Evolutionary conservation across 805 yeast species (phyloP).

Genomic region (Saccharomycopsis capsularis): DNA sequence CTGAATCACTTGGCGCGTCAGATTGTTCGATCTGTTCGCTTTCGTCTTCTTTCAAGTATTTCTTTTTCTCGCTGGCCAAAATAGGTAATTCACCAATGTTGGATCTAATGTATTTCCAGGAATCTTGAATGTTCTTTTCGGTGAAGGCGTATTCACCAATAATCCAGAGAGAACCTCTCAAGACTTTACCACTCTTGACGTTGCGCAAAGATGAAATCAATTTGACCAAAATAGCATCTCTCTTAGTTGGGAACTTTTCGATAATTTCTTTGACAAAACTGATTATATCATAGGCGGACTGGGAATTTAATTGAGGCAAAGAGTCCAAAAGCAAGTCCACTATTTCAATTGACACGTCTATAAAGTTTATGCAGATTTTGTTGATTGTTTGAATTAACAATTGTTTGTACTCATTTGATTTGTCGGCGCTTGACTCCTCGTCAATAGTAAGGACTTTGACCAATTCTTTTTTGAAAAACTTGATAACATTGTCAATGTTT

Average conservation of each 20-base stretch:
- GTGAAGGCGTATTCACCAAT: slow-evolving; percentile 84
- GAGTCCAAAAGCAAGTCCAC: slow-evolving; percentile 84
- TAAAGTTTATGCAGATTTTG: slow-evolving; percentile 78
- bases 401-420: slow-evolving; percentile 80
- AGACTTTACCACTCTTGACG: slow-evolving; percentile 82
- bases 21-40: slow-evolving; percentile 24
- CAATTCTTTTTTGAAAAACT: slow-evolving; percentile 85
- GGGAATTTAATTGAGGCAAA: slow-evolving; percentile 73
- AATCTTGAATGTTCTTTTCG: slow-evolving; percentile 62
- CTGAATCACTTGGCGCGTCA: slow-evolving; percentile 30
- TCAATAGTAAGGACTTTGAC: slow-evolving; percentile 50
- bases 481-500: slow-evolving; percentile 90
- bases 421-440: slow-evolving; percentile 62
- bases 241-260: slow-evolving; percentile 79
- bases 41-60: slow-evolving; percentile 32
- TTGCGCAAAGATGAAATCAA: slow-evolving; percentile 55
- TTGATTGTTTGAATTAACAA: slow-evolving; percentile 82
- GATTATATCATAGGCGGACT: slow-evolving; percentile 84
- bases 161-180: slow-evolving; percentile 92
- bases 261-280: slow-evolving; percentile 91
- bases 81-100: slow-evolving; percentile 91
- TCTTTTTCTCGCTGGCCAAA: slow-evolving; percentile 59
- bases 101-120: slow-evolving; percentile 82
- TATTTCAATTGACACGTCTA: slow-evolving; percentile 86
- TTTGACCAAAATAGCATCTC: slow-evolving; percentile 55